A percentile compares a stretch with the other conserved stretches of the same genome.
These are phyloP conservation scores for Eucalyptus polybractea DNA, from an alignment of 345 rosid genomes.

Conservation along the genomic window DNA sequence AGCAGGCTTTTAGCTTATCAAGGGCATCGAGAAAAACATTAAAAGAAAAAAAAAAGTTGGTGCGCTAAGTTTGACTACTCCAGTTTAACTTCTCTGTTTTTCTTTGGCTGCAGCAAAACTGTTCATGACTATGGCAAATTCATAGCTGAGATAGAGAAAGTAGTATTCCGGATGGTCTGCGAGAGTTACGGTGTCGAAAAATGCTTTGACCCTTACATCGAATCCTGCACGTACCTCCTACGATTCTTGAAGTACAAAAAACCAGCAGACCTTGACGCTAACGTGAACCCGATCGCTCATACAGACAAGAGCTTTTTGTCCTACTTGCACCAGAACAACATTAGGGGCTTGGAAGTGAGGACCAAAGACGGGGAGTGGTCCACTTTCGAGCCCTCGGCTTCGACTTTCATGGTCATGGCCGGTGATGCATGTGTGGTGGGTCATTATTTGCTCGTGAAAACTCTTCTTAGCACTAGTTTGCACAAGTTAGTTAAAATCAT, in stretches of 20 bases:
- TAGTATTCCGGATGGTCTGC: conserved; percentile 7
- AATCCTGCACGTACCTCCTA: background rate
- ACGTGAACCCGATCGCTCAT: conserved; percentile 3
- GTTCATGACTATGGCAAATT: background rate
- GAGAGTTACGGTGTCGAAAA: conserved; percentile 7
- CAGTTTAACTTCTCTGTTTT: background rate
- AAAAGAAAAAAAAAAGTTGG: background rate
- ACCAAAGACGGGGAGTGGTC: conserved; percentile 7
- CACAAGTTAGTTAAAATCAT: background rate
- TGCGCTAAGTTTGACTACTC: background rate
- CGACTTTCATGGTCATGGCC: conserved; percentile 16
- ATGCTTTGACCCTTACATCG: background rate
- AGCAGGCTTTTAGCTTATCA: background rate
- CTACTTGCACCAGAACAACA: conserved; percentile 9
- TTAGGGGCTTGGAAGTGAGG: conserved; percentile 10
- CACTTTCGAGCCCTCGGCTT: background rate
- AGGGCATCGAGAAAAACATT: background rate
- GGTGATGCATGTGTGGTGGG: conserved; percentile 10
- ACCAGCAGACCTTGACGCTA: background rate
- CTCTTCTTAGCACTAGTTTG: background rate
- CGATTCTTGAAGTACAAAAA: conserved; percentile 8
- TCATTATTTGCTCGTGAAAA: background rate
- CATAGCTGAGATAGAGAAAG: background rate
- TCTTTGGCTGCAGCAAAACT: background rate
- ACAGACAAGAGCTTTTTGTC: conserved; percentile 17